Evolutionary conservation across 169 alveolate species (phyloP), one percentile per base, ranked within the genome.

Genomic region (Hepatocystis sp.): DNA sequence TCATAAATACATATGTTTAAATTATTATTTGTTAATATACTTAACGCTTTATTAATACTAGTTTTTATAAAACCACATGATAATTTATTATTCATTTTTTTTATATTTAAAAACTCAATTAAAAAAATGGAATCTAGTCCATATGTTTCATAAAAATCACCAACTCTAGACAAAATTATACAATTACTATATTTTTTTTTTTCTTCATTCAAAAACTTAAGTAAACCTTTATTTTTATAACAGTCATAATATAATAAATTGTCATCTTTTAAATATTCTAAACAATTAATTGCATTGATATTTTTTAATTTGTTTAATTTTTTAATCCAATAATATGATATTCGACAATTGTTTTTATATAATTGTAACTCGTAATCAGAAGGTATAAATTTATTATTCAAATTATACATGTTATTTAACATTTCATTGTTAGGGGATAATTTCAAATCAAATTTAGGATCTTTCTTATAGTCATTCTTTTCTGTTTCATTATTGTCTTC

Each of bases 41-140:
- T 34, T 10, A 81, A 15, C 0, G 89, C 89, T 51, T 81, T 81
- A 34, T 81, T 81, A 13, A 81, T 81, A 40, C 89, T 81, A 10
- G 67, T 81, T 27, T 81, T 81, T 3, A 81, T 81, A 63, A 81
- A 81, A 4, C 89, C 89, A 81, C 89, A 81, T 8, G 89, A 81
- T 15, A 81, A 81, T 49, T 64, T 81, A 40, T 81, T 81, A 53
- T 61, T 81, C 89, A 81, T 81, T 15, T 81, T 81, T 81, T 81
- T 81, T 30, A 81, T 81, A 15, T 81, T 81, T 34, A 81, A 49
- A 61, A 81, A 81, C 63, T 92, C 95, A 42, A 90, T 89, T 13
- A 90, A 67, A 30, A 92, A 67, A 30, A 84, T 90, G 1, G 93
- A 88, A 49, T 92, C 95, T 15, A 81, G n/a, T 8, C 93, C 95